phyloP scores from a whole-genome alignment of 2,329 filamentous ascomycete genomes.

The Aspergillus carbonarius region DNA sequence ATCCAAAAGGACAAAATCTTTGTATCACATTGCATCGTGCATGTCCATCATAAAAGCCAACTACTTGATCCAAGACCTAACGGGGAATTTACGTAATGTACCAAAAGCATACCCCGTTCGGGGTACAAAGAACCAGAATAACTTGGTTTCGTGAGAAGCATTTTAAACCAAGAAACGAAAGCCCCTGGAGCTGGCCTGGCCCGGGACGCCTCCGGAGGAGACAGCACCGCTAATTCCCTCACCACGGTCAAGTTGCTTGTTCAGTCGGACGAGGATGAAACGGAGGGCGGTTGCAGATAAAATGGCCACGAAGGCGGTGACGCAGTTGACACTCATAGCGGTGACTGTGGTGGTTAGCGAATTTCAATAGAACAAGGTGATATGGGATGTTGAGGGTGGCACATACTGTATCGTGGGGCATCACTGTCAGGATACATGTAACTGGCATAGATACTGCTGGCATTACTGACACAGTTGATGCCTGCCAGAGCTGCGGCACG shows the following conservation, averaged over 20 bases:
- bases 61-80: not conserved
- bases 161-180: slow-evolving; percentile 64
- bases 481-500: slow-evolving; percentile 70
- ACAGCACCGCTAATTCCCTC: slow-evolving; percentile 56
- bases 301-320: slow-evolving; percentile 64
- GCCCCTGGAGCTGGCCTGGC: slow-evolving; percentile 58
- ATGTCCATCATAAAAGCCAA: not conserved
- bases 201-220: slow-evolving; percentile 44
- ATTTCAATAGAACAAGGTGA: slow-evolving; percentile 21
- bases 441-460: slow-evolving; percentile 66
- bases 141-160: not conserved
- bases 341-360: slow-evolving; percentile 40
- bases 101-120: not conserved
- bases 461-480: slow-evolving; percentile 72
- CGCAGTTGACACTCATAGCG: slow-evolving; percentile 68
- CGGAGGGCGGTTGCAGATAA: slow-evolving; percentile 62
- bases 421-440: slow-evolving; percentile 63
- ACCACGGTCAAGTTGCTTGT: slow-evolving; percentile 67
- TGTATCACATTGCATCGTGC: not conserved
- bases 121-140: not conserved
- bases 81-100: not conserved
- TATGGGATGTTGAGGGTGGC: slow-evolving; percentile 36
- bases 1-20: not conserved
- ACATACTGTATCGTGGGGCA: slow-evolving; percentile 40
- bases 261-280: slow-evolving; percentile 63